These are phyloP conservation scores for Colletotrichum kahawae DNA, from an alignment of 2,329 filamentous ascomycete species.

Conservation along the genomic window DNA sequence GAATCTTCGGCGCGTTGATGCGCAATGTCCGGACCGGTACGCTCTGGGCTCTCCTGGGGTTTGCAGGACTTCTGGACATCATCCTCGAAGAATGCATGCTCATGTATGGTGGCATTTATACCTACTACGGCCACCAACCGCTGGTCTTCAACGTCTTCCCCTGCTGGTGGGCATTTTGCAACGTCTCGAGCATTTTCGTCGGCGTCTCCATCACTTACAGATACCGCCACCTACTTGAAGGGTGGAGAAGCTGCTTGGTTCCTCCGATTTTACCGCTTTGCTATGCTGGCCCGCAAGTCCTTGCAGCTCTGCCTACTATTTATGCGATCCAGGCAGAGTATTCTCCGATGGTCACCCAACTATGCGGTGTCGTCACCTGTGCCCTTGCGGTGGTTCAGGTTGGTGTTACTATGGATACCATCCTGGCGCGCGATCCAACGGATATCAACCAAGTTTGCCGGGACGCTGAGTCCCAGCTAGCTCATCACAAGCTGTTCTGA, in stretches of 20 bases:
- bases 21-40: not conserved
- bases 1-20: not conserved
- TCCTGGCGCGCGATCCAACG: not conserved
- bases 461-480: not conserved
- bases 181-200: not conserved
- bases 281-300: not conserved
- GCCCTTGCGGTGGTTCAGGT: not conserved
- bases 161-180: constrained; percentile 7
- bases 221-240: not conserved
- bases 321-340: not conserved
- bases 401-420: not conserved
- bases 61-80: not conserved
- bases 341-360: not conserved
- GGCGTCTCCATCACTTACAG: not conserved
- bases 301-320: not conserved
- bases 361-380: not conserved
- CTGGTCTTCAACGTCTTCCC: not conserved
- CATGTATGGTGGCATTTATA: not conserved
- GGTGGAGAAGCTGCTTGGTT: not conserved
- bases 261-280: not conserved
- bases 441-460: not conserved
- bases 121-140: constrained; percentile 5
- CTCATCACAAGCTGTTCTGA: not conserved
- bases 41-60: not conserved
- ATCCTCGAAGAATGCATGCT: constrained; percentile 5